Percentiles rank a stretch among this genome's conserved stretches.
Conservation (phyloP, 192 early-diverging fungal species). For the Haplosporangium gracile region DNA sequence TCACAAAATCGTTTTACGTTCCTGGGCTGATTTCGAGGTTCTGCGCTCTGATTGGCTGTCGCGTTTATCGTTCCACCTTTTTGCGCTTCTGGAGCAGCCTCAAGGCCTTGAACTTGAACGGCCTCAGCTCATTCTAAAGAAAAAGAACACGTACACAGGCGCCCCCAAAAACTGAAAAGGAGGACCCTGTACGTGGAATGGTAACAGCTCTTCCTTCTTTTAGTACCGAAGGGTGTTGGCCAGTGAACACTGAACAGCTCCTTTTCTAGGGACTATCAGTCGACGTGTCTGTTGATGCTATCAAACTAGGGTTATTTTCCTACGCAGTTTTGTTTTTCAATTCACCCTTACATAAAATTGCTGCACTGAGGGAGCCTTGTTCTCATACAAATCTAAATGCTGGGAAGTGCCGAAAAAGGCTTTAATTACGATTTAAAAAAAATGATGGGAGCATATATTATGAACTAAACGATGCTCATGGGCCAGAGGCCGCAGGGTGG, state of each 20-base stretch:
- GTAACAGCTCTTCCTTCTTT: neutral
- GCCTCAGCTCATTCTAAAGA: neutral
- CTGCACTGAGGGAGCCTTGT: too few relatives aligned
- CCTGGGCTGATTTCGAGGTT: constrained; percentile 2
- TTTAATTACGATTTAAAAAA: too few relatives aligned
- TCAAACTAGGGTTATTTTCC: too few relatives aligned
- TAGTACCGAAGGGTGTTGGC: too few relatives aligned
- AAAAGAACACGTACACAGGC: neutral
- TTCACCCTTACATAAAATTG: too few relatives aligned
- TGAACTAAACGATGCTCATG: neutral
- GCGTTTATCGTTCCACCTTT: constrained; percentile 35
- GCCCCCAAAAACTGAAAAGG: neutral
- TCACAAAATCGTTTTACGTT: neutral
- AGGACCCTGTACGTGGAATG: neutral
- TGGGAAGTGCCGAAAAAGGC: too few relatives aligned
- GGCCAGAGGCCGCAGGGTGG: neutral
- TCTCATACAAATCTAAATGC: too few relatives aligned
- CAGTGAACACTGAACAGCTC: too few relatives aligned
- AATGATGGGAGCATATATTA: too few relatives aligned
- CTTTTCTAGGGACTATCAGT: too few relatives aligned
- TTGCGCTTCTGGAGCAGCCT: neutral
- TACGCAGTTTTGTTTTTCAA: too few relatives aligned
- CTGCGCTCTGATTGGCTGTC: constrained; percentile 28
- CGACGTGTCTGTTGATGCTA: too few relatives aligned
- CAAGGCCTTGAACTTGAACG: neutral